Percentiles rank a stretch among this genome's conserved stretches.
Evolutionary conservation across 805 yeast genomes (phyloP).

Genomic region (Monosporozyma siamensis): DNA sequence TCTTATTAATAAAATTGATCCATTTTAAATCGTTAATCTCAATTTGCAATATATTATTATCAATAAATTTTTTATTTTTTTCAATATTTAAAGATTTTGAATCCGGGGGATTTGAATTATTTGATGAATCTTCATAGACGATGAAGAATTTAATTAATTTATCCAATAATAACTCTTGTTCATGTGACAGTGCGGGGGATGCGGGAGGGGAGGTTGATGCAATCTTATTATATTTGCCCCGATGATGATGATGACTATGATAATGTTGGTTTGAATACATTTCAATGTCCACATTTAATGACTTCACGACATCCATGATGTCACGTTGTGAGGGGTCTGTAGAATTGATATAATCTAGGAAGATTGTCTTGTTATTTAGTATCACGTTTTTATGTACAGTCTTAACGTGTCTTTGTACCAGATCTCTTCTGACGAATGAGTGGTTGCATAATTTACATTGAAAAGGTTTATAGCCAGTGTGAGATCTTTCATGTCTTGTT

Average conservation of each 20-base stretch:
- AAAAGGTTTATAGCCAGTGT: slow-evolving; percentile 73
- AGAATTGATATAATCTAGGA: not conserved
- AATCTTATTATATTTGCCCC: not conserved
- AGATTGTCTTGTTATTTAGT: not conserved
- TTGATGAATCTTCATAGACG: not conserved
- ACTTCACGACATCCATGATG: not conserved
- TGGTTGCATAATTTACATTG: slow-evolving; percentile 61
- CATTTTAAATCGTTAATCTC: not conserved
- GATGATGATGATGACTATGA: not conserved
- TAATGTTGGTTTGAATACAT: not conserved
- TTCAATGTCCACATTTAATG: not conserved
- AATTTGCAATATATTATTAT: not conserved
- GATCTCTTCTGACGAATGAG: slow-evolving; percentile 68
- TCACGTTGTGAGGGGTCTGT: no score
- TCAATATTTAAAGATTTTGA: not conserved
- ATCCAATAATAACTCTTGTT: slow-evolving; percentile 1
- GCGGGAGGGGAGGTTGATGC: not conserved
- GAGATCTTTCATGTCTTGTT: slow-evolving; percentile 70
- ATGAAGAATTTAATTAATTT: slow-evolving; percentile 2
- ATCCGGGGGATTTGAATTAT: not conserved
- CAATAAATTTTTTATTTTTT: no score
- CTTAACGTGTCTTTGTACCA: slow-evolving; percentile 65
- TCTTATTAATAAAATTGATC: not conserved
- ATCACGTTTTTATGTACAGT: slow-evolving; percentile 49
- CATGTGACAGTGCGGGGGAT: not conserved